Evolutionary conservation across 192 early-diverging fungal genomes (phyloP).

Genomic region (Gryganskiella cystojenkinii): DNA sequence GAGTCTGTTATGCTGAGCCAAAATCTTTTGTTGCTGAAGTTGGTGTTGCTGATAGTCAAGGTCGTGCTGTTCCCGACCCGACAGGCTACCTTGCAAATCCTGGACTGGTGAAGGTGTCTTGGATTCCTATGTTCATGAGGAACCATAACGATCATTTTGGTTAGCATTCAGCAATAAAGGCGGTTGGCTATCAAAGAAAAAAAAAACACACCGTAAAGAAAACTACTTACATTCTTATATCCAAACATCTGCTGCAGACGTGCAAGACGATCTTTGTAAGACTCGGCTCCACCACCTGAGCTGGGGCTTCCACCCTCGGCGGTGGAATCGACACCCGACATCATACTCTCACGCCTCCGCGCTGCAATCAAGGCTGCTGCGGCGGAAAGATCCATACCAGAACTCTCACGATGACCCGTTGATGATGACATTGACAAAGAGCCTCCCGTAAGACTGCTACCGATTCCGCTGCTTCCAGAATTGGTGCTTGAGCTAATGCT

Average conservation of each 20-base stretch:
- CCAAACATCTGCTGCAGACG: slow-evolving; percentile 72
- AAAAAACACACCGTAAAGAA: neutral
- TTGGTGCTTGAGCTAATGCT: neutral
- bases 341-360: slow-evolving; percentile 28
- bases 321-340: slow-evolving; percentile 7
- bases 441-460: too few relatives aligned
- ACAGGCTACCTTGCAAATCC: slow-evolving; percentile 29
- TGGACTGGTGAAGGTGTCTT: slow-evolving; percentile 37
- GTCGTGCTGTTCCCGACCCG: slow-evolving; percentile 32
- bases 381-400: neutral
- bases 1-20: slow-evolving; percentile 38
- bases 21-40: slow-evolving; percentile 47
- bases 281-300: slow-evolving; percentile 34
- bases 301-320: slow-evolving; percentile 8
- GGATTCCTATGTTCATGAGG: slow-evolving; percentile 18
- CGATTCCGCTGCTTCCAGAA: neutral
- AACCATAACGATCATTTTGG: neutral
- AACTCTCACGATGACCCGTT: slow-evolving; percentile 21
- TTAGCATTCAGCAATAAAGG: neutral
- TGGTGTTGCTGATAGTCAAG: slow-evolving; percentile 49
- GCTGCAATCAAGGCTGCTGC: slow-evolving; percentile 16
- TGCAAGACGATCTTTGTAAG: slow-evolving; percentile 65
- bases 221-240: slow-evolving; percentile 34
- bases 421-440: slow-evolving; percentile 3
- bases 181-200: neutral